Evolutionary conservation across 345 rosid genomes (phyloP), one percentile per base, ranked within the genome.

Genomic region (Camelina neglecta): DNA sequence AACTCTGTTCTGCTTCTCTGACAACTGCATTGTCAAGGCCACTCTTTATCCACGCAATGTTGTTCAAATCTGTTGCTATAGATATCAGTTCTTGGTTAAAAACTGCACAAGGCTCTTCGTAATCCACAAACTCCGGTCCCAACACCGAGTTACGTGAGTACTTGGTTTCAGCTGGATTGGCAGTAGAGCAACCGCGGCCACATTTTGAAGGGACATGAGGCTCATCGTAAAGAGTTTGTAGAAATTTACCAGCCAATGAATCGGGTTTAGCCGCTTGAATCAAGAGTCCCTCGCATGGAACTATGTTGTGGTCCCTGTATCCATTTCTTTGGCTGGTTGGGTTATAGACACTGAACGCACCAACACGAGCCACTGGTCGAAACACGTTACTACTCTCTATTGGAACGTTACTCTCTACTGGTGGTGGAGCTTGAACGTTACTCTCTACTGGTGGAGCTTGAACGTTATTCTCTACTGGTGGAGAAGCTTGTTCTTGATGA

Each of bases 111-210:
- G 69, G 80, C 76, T 92, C 98, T 55, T 87, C 89, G 60, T 85
- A 89, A 63, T 92, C 98, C 35, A 89, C 77, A 69, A 94, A 94
- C 76, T 89, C 97, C 2, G 92, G 92, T 59, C 98, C 98, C 82
- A 89, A 67, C 59, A 94, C 68, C 2, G 90, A 84, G 69, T 77
- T 71, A 42, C 60, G 69, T 1, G 81, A 44, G 4, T 50, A 60
- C 21, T 15, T 74, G 36, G 62, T 47, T 50, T 79, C 86, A 29
- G 61, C 65, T 61, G 77, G 77, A 41, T 72, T 47, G 0, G 31
- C 4, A 13, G 79, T 61, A 53, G 88, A 86, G 85, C 97, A 94
- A 54, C 93, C 96, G 58, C 75, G 80, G 35, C 98, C 97, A 75
- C 98, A 94, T 77, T 60, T 80, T 8, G 70, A 72, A 47, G 97